Conservation (phyloP, 78 protist species). For the Pigoraptor vietnamica region DNA sequence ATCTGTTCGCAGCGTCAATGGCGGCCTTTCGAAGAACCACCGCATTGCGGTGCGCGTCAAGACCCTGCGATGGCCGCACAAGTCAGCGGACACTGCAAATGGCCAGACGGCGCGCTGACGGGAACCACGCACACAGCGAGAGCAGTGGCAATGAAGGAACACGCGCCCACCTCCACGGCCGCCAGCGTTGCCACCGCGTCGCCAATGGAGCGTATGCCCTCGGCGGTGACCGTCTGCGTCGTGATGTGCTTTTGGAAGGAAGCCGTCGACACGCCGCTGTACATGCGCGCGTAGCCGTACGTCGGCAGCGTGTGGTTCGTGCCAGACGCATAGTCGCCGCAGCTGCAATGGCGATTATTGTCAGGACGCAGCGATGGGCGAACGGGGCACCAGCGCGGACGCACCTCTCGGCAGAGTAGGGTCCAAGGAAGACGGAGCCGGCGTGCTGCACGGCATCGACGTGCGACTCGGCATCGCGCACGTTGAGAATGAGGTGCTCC, state of each 20-base stretch:
- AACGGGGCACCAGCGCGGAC: neutral
- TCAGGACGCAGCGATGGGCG: neutral
- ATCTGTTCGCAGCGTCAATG: no score
- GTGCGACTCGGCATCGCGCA: neutral
- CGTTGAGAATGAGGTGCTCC: constrained; percentile 67
- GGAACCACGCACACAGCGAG: neutral
- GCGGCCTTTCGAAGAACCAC: neutral
- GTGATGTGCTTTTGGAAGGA: constrained; percentile 58
- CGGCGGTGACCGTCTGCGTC: neutral
- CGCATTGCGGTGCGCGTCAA: neutral
- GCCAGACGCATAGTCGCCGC: constrained; percentile 81
- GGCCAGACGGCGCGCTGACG: neutral
- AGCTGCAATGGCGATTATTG: neutral
- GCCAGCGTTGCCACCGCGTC: constrained; percentile 26
- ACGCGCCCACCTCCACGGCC: neutral
- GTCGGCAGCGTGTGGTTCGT: constrained; percentile 84
- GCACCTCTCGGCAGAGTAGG: constrained; percentile 49
- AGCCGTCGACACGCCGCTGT: constrained; percentile 52
- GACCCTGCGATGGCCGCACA: neutral
- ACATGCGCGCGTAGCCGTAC: constrained; percentile 58
- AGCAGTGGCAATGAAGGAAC: neutral
- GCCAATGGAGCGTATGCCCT: constrained; percentile 15
- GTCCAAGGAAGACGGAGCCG: constrained; percentile 72
- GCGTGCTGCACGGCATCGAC: constrained; percentile 10
- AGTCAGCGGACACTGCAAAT: neutral